These are phyloP conservation scores for Morella rubra DNA, from an alignment of 306 rosid species.

Conservation along the genomic window DNA sequence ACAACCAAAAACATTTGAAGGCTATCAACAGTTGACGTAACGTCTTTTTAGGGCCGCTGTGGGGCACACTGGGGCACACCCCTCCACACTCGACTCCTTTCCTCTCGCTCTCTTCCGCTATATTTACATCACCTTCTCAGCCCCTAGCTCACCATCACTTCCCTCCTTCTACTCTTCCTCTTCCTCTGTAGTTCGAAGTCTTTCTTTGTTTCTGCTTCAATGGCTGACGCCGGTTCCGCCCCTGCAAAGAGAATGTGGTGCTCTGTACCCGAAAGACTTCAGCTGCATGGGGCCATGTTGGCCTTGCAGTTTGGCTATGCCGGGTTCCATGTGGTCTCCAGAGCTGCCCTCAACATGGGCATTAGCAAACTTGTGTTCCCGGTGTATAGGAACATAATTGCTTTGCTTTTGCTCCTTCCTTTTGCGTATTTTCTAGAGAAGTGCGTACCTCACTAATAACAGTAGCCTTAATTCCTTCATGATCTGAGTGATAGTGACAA, in stretches of 20 bases:
- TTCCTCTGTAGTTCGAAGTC: not conserved
- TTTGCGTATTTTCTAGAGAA: conserved; percentile 90
- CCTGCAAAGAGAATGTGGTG: conserved; percentile 67
- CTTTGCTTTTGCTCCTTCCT: conserved; percentile 80
- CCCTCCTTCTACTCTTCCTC: not conserved
- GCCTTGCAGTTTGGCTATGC: conserved; percentile 96
- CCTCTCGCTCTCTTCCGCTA: conserved; percentile 28
- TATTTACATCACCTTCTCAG: conserved; percentile 49
- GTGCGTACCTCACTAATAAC: conserved; percentile 27
- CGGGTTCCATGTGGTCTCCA: conserved; percentile 91
- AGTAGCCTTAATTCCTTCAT: not conserved
- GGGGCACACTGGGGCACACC: conserved; percentile 46
- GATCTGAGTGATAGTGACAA: not conserved
- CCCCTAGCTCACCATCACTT: conserved; percentile 45
- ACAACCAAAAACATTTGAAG: conserved; percentile 66
- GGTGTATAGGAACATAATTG: conserved; percentile 83
- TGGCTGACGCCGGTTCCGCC: conserved; percentile 64
- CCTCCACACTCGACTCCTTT: not conserved
- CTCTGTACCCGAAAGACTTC: conserved; percentile 70
- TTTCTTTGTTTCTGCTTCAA: conserved; percentile 10
- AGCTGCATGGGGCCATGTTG: conserved; percentile 95
- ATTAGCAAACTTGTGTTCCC: conserved; percentile 92
- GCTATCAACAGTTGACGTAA: conserved; percentile 63
- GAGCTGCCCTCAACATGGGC: conserved; percentile 99
- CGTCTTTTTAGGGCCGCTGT: conserved; percentile 46